phyloP scores from a whole-genome alignment of 371 early-diverging fungal species.

The Zopfochytrium polystomum region DNA sequence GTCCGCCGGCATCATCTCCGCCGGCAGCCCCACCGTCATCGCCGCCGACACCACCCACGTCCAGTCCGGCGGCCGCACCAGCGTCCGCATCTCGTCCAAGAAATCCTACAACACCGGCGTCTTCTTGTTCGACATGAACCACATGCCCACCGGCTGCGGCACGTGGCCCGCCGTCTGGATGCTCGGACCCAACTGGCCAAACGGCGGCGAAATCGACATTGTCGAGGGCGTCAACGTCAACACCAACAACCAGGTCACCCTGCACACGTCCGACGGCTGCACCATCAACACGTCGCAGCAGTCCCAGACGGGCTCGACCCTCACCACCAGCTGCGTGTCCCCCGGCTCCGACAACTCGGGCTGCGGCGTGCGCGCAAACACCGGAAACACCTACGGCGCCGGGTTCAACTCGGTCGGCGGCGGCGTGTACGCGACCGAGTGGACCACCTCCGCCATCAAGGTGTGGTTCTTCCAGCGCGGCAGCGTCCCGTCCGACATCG shows the following conservation, averaged over 20 bases:
- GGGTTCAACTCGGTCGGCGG: slow-evolving; percentile 39
- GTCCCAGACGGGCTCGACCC: not conserved
- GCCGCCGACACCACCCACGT: slow-evolving; percentile 8
- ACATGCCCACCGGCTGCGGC: slow-evolving; percentile 46
- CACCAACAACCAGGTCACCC: slow-evolving; percentile 18
- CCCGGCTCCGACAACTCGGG: slow-evolving; percentile 31
- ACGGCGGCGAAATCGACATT: slow-evolving; percentile 48
- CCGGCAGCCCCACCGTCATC: not conserved
- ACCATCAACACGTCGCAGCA: not conserved
- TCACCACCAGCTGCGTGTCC: slow-evolving; percentile 11
- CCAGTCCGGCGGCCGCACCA: slow-evolving; percentile 28
- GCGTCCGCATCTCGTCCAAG: slow-evolving; percentile 33
- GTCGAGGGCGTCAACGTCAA: slow-evolving; percentile 41
- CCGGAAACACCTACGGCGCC: slow-evolving; percentile 28
- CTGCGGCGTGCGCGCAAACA: slow-evolving; percentile 20
- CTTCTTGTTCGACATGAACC: slow-evolving; percentile 33
- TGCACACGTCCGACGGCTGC: slow-evolving; percentile 24
- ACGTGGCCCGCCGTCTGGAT: slow-evolving; percentile 46
- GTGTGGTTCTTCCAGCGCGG: slow-evolving; percentile 37
- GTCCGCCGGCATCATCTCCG: no score
- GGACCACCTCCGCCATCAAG: slow-evolving; percentile 31
- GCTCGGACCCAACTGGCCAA: slow-evolving; percentile 39
- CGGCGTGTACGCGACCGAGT: slow-evolving; percentile 43
- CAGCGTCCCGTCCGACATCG: slow-evolving; percentile 40
- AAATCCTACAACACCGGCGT: slow-evolving; percentile 28